Evolutionary conservation across 345 rosid species (phyloP), one percentile per base, ranked within the genome.

Genomic region (Populus deltoides): DNA sequence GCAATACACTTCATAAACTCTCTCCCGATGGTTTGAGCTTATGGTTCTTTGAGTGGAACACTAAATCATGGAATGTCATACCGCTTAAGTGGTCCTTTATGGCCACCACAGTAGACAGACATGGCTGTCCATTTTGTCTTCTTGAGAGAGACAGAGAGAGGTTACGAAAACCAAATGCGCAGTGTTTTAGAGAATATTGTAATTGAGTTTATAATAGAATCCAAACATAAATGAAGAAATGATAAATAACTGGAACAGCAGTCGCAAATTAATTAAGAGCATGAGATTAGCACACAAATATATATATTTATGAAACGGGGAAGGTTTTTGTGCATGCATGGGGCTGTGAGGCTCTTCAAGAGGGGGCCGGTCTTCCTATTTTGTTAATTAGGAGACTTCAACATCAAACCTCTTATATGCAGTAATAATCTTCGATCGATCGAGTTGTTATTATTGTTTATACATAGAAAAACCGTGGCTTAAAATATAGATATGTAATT

Each of bases 361-460:
- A 66, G 35, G 45, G 33, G 68, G 39, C 8, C 3, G 47, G 47
- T 43, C 67, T 71, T 72, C 81, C 75, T 72, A 55, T 63, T 62
- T 33, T 49, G 66, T 71, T 55, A 33, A 33, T 5, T 33, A 79
- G 78, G 73, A 81, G 70, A 79, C 81, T 49, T 55, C 47, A 61
- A 65, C 68, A 77, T 67, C 25, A 16, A 43, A 31, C 71, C 71
- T 75, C 78, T 66, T 39, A 31, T 25, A 49, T 71, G 18, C 45
- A 9, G 31, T 63, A 3, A 63, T 63, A 24, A 8, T 24, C 31
- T 25, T 63, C 33, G 7, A 1, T 63, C 33, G 7, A 2, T 29
- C 29, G 10, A 35, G 10, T 68, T 20, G 2, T 33, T 33, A 4
- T 68, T 39, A 47, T 71, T 25, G 12, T 57, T 45, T 43, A 79